These are phyloP conservation scores for Allantophomopsis cytisporea DNA, from an alignment of 2,329 filamentous ascomycete genomes.

Conservation along the genomic window DNA sequence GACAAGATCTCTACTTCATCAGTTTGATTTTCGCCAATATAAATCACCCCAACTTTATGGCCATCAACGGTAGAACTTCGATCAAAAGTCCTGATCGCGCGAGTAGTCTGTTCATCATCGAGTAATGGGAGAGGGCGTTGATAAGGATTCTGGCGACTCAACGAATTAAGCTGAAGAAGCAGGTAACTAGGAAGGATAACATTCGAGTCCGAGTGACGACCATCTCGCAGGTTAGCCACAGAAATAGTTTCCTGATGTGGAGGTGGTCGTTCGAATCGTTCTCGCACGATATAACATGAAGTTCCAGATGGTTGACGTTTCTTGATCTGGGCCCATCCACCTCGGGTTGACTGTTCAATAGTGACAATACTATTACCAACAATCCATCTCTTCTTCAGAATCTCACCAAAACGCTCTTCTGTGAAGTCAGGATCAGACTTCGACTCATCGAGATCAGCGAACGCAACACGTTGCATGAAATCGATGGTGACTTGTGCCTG, in stretches of 20 bases:
- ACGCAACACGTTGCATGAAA: slow-evolving; percentile 83
- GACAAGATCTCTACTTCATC: slow-evolving; percentile 72
- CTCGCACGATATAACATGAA: slow-evolving; percentile 35
- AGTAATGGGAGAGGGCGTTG: slow-evolving; percentile 65
- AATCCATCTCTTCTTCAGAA: slow-evolving; percentile 56
- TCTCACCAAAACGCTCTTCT: slow-evolving; percentile 47
- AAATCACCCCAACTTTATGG: slow-evolving; percentile 90
- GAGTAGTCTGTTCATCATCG: slow-evolving; percentile 32
- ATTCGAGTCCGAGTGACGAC: slow-evolving; percentile 36
- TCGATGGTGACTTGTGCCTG: slow-evolving; percentile 90
- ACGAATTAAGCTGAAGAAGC: slow-evolving; percentile 54
- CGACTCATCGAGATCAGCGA: slow-evolving; percentile 73
- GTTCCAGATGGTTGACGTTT: slow-evolving; percentile 60
- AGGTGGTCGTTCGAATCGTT: slow-evolving; percentile 44
- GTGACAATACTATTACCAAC: slow-evolving; percentile 63
- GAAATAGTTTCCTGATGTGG: slow-evolving; percentile 37
- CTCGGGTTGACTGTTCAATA: slow-evolving; percentile 53
- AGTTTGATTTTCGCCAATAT: slow-evolving; percentile 78
- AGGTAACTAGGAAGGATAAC: slow-evolving; percentile 62
- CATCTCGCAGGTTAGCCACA: slow-evolving; percentile 33
- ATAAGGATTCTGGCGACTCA: slow-evolving; percentile 42
- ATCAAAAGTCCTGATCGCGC: slow-evolving; percentile 74
- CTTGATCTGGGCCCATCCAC: slow-evolving; percentile 57
- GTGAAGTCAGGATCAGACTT: slow-evolving; percentile 52
- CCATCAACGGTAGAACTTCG: slow-evolving; percentile 82